Evolutionary conservation across 345 rosid species (phyloP).

Genomic region (Conringia planisiliqua): DNA sequence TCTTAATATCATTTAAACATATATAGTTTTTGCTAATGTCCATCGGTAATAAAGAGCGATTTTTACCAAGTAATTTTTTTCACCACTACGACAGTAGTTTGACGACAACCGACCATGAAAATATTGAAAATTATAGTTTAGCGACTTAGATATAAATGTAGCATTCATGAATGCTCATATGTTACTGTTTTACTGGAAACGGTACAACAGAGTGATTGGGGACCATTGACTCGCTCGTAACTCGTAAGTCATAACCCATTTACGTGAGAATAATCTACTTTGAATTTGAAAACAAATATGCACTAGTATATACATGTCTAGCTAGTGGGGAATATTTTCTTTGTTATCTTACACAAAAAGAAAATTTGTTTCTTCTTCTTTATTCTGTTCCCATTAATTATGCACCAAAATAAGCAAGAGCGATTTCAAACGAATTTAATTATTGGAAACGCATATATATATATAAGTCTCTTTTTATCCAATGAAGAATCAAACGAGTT

Average conservation of each 20-base stretch:
- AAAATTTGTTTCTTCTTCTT: constrained; percentile 7
- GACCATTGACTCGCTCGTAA: constrained; percentile 12
- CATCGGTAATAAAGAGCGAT: too few relatives aligned
- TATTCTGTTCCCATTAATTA: constrained; percentile 3
- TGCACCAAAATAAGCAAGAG: background rate
- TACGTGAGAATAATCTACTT: constrained; percentile 8
- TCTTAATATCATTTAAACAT: too few relatives aligned
- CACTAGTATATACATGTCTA: background rate
- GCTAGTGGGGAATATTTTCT: constrained; percentile 4
- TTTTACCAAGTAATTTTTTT: too few relatives aligned
- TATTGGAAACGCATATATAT: background rate
- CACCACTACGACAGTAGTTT: too few relatives aligned
- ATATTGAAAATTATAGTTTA: too few relatives aligned
- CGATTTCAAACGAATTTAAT: background rate
- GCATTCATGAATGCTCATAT: background rate
- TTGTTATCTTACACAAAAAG: constrained; percentile 13
- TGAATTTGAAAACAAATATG: background rate
- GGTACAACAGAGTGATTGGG: background rate
- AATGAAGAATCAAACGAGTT: background rate
- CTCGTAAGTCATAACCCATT: constrained; percentile 1
- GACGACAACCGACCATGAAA: too few relatives aligned
- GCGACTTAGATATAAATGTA: background rate
- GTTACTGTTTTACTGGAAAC: background rate
- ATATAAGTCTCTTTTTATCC: background rate
- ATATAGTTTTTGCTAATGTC: too few relatives aligned